Base-by-base conservation (phyloP, 108 stramenopile species). In the Heterococcus sp. region DNA sequence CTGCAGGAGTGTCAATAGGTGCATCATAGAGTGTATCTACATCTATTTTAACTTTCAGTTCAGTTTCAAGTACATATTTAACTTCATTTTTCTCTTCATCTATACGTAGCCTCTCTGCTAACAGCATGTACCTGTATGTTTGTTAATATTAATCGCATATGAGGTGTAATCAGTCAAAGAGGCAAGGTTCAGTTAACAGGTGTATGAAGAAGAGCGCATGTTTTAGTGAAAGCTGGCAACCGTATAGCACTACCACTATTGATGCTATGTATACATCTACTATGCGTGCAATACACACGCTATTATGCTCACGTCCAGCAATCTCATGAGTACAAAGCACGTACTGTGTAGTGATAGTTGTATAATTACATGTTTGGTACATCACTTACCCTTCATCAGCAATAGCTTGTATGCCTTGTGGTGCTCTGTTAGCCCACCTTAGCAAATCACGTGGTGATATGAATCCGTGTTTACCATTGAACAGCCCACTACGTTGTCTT, bases 391-490 rank as follows among this genome's bases (percentile, higher is more conserved):
- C 98, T 66, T 95, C 94, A 38, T 87, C 81, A 5, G 95, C 96
- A 2, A 99, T 79, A n/a, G 96, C 95, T 32, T 85, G 33, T 66
- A 92, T 92, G 8, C 93, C 90, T 21, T 91, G 75, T 8, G 93
- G 91, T 8, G 84, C 75, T 27, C 98, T 90, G 40, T 88, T 89
- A 14, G 97, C 98, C 98, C 98, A 99, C 1, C 97, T 89, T 21
- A 99, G 88, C 37, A 99, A 87, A 86, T 99, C 98, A 69, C 98
- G 83, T 0, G 96, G 93, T 0, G 98, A 97, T 31, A 99, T 94
- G 14, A 96, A 92, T 5, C 96, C 93, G 71, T 97, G 92, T 69
- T 96, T 98, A 31, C 98, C 98, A 14, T 92, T 87, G 80, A 99
- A 97, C 35, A 99, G 84, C 4, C 91, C 93, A 34, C 89, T 92